A percentile compares a stretch with the other conserved stretches of the same genome.
Conservation (phyloP, 1,284 basidiomycete species). For the Sporisorium reilianum region DNA sequence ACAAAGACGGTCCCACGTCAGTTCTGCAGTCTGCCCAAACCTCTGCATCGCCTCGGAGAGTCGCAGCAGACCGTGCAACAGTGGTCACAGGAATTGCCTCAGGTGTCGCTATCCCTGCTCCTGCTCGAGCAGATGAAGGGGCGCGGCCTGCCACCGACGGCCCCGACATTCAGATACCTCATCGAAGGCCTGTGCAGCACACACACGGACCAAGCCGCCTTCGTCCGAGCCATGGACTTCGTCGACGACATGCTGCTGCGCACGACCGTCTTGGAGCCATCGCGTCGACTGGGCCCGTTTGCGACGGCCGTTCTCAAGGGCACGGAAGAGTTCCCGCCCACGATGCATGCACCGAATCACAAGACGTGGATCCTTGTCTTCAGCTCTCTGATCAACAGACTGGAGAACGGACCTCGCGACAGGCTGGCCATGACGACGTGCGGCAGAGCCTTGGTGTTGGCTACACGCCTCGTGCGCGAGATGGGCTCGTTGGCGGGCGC, state of each 20-base stretch:
- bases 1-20: slow-evolving; percentile 15
- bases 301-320: slow-evolving; percentile 14
- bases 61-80: slow-evolving; percentile 11
- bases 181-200: slow-evolving; percentile 36
- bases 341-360: slow-evolving; percentile 16
- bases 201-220: slow-evolving; percentile 34
- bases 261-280: neutral
- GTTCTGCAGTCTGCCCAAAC: slow-evolving; percentile 18
- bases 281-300: slow-evolving; percentile 29
- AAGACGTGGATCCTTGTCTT: slow-evolving; percentile 39
- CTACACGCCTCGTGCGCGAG: slow-evolving; percentile 35
- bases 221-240: slow-evolving; percentile 37
- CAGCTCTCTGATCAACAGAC: slow-evolving; percentile 34
- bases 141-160: slow-evolving; percentile 25
- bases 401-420: slow-evolving; percentile 29
- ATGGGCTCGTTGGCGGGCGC: slow-evolving; percentile 28
- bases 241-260: slow-evolving; percentile 46
- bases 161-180: slow-evolving; percentile 34
- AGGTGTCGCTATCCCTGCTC: slow-evolving; percentile 39
- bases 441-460: slow-evolving; percentile 17
- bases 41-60: slow-evolving; percentile 23
- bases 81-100: slow-evolving; percentile 22
- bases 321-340: neutral
- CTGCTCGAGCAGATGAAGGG: slow-evolving; percentile 51
- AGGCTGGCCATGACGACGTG: slow-evolving; percentile 3